These are phyloP conservation scores for Aspergillus sergii DNA, from an alignment of 2,329 filamentous ascomycete genomes.

Conservation along the genomic window DNA sequence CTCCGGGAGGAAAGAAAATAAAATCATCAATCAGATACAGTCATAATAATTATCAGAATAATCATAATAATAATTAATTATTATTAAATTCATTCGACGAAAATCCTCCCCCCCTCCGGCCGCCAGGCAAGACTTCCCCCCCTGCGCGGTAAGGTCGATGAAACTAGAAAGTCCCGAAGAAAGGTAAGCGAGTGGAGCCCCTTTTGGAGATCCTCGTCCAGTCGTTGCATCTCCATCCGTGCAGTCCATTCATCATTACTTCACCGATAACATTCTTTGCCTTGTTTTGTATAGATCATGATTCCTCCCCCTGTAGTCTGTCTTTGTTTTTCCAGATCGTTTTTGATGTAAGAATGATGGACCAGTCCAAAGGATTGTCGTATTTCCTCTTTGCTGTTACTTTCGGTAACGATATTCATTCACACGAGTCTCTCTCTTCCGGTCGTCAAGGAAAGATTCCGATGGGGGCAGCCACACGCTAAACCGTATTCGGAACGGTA, in stretches of 20 bases:
- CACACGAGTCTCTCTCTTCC: not conserved
- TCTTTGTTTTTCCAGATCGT: too few relatives aligned
- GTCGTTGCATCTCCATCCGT: not conserved
- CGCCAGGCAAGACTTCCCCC: not conserved
- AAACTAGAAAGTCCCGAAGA: constrained; percentile 26
- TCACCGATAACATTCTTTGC: not conserved
- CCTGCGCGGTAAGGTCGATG: constrained; percentile 8
- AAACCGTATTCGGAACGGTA: not conserved
- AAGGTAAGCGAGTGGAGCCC: constrained; percentile 20
- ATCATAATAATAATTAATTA: too few relatives aligned
- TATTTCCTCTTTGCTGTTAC: too few relatives aligned
- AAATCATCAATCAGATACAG: not conserved
- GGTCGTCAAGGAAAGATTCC: constrained; percentile 4
- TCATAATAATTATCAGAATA: too few relatives aligned
- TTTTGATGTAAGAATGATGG: too few relatives aligned
- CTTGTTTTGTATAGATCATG: too few relatives aligned
- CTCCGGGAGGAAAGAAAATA: not conserved
- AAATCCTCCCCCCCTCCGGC: not conserved
- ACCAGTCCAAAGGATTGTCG: too few relatives aligned
- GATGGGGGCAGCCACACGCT: not conserved
- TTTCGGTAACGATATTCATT: too few relatives aligned
- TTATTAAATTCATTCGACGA: not conserved
- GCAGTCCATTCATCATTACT: not conserved
- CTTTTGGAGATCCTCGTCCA: constrained; percentile 6
- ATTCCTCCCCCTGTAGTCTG: too few relatives aligned